Conservation (phyloP, 176 grass and related monocot species). For the Metroxylon sagu region DNA sequence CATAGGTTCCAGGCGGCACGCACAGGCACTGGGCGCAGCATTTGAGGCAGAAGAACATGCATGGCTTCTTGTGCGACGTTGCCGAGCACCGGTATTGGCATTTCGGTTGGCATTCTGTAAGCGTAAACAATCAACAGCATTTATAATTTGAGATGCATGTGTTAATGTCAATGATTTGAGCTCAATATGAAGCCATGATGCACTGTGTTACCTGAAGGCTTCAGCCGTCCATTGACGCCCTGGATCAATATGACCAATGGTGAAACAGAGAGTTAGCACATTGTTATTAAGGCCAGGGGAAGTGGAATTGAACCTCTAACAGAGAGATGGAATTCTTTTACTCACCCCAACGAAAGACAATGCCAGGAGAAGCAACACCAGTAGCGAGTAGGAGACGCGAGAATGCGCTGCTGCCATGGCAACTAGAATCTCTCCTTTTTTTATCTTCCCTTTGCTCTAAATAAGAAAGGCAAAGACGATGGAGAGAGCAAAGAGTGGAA, state of each 20-base stretch:
- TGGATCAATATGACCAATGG: background rate
- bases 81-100: conserved; percentile 8
- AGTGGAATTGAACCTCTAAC: too few relatives aligned
- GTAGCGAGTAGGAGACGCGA: background rate
- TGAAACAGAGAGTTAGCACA: background rate
- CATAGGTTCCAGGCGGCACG: conserved; percentile 15
- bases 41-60: conserved; percentile 12
- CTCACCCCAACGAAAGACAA: conserved; percentile 7
- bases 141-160: background rate
- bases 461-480: too few relatives aligned
- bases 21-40: conserved; percentile 21
- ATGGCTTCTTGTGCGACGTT: conserved; percentile 21
- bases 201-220: background rate
- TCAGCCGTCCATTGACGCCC: background rate
- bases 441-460: too few relatives aligned
- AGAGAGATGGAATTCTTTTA: background rate
- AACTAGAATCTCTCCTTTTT: background rate
- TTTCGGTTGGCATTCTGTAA: conserved; percentile 6
- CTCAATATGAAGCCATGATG: background rate
- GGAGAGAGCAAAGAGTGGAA: too few relatives aligned
- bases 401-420: conserved; percentile 3
- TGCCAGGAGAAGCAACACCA: conserved; percentile 6
- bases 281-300: background rate
- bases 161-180: too few relatives aligned
- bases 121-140: background rate